Evolutionary conservation across 768 basidiomycete genomes (phyloP), one percentile per base, ranked within the genome.

Genomic region (Leucocoprinus sp.): DNA sequence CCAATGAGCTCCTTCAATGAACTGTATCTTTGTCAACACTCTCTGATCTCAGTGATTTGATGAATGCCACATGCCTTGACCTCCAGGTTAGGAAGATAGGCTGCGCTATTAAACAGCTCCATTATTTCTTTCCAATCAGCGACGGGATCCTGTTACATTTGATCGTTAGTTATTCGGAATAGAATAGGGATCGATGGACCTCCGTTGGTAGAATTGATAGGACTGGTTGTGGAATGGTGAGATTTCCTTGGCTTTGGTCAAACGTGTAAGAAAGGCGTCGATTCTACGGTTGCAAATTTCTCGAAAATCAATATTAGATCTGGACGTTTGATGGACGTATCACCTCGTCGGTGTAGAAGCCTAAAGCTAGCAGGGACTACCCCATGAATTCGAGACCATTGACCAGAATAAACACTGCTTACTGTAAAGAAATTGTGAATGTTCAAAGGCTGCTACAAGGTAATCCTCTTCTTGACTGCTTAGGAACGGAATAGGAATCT

Each of bases 391-490:
- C 5, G 22, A 2, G 24, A 36, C 18, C n/a, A n/a, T 50, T 15
- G 31, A 17, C 7, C 23, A 18, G 1, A 5, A 39, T 23, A 24
- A 24, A 9, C 11, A 23, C 31, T n/a, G 64, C 80, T 18, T 52
- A 85, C 85, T 82, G 45, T 77, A 56, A 41, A 66, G 63, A 54
- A 86, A 85, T 0, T 78, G 76, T 51, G 77, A 78, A 8, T 64
- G 62, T 31, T 55, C 55, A 51, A 75, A 86, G 50, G 80, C 75
- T 41, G 82, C 70, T 0, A 84, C 72, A 48, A 84, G 75, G 54
- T 85, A 86, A 52, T 81, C 74, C 54, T 87, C 84, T 57, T 87
- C 80, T 8, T 72, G 71, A 0, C 54, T 34, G 0, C 72, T 69
- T 35, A 86, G 72, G 60, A 79, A 86, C 0, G 77, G 73, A 38